A percentile compares a stretch with the other conserved stretches of the same genome.
Conservation (phyloP, 768 basidiomycete genomes). For the Auriculariales sp. region DNA sequence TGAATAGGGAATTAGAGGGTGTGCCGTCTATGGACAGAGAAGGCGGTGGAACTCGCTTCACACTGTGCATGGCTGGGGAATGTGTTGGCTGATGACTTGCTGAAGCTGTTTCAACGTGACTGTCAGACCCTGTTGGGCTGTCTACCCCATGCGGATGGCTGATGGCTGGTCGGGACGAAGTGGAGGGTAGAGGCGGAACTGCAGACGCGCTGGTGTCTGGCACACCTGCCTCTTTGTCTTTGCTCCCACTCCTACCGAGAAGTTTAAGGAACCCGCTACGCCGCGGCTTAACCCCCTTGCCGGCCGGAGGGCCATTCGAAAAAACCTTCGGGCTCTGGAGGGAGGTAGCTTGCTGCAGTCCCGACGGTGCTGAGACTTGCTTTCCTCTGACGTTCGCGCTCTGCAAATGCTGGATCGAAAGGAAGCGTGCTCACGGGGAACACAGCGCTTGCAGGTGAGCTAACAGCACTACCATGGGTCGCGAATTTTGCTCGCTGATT, state of each 20-base stretch:
- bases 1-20: not conserved
- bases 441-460: constrained; percentile 1
- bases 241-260: constrained; percentile 34
- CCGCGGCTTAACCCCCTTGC: constrained; percentile 51
- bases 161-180: not conserved
- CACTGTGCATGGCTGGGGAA: too few relatives aligned
- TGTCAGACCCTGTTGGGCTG: not conserved
- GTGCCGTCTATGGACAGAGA: not conserved
- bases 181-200: constrained; percentile 19
- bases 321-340: constrained; percentile 12
- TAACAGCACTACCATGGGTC: constrained; percentile 18
- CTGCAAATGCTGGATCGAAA: constrained; percentile 3
- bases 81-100: not conserved
- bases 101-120: not conserved
- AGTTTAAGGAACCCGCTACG: constrained; percentile 73
- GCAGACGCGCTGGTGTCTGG: constrained; percentile 45
- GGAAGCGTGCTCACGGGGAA: constrained; percentile 7
- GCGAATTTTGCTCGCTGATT: constrained; percentile 36
- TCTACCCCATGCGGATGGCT: not conserved
- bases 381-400: constrained; percentile 20
- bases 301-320: constrained; percentile 10
- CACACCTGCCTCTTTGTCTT: constrained; percentile 28
- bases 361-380: constrained; percentile 1
- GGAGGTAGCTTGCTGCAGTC: not conserved
- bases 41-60: not conserved